phyloP scores from a whole-genome alignment of 805 yeast species.

The Yamadazyma phyllophila region DNA sequence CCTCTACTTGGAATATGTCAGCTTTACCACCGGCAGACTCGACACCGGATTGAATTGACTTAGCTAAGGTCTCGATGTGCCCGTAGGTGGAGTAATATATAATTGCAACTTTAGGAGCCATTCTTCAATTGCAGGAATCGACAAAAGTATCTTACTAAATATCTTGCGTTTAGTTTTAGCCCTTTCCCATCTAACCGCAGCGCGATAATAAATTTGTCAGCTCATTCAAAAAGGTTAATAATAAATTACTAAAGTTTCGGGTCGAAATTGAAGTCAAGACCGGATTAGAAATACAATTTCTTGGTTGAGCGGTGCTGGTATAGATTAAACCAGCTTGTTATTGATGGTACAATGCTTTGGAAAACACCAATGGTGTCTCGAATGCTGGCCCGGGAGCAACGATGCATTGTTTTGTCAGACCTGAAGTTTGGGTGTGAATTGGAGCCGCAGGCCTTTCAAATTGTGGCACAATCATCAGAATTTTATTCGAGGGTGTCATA shows the following conservation, averaged over 20 bases:
- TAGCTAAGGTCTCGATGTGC: conserved; percentile 69
- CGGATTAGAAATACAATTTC: background rate
- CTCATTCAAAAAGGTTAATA: background rate
- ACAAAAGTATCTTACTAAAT: background rate
- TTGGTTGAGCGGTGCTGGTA: background rate
- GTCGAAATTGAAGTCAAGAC: background rate
- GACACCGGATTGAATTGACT: conserved; percentile 65
- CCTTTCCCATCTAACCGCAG: background rate
- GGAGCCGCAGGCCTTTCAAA: background rate
- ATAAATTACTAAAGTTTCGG: background rate
- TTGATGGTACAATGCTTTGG: background rate
- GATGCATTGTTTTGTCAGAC: too few relatives aligned
- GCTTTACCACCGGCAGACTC: conserved; percentile 62
- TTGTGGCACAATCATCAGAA: background rate
- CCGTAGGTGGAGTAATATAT: conserved; percentile 81
- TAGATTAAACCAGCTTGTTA: background rate
- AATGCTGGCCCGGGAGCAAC: too few relatives aligned
- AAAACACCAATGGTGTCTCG: background rate
- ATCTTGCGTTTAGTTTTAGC: background rate
- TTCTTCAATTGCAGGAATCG: background rate
- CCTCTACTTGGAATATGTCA: conserved; percentile 75
- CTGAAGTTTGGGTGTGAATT: background rate
- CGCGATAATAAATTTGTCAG: background rate
- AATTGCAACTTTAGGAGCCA: conserved; percentile 57
- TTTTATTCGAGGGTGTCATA: background rate